Percentiles rank a stretch among this genome's conserved stretches.
phyloP scores from a whole-genome alignment of 2,329 filamentous ascomycete species.

The Westerdykella sp. region DNA sequence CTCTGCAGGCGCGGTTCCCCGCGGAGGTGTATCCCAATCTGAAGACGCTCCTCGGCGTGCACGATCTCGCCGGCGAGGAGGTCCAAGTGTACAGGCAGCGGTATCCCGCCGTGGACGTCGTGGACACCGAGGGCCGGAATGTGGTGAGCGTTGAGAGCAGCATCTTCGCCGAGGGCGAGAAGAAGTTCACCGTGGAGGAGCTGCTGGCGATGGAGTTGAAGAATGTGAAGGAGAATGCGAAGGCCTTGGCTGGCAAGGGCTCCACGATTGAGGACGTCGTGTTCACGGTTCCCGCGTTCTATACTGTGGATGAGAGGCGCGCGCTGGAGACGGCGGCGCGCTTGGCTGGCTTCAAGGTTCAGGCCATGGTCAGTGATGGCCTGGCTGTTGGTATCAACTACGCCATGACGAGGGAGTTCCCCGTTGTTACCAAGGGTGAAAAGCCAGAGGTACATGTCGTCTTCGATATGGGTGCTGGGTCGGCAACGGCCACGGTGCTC shows the following conservation, averaged over 20 bases:
- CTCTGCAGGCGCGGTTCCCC: constrained; percentile 79
- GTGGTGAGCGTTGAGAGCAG: constrained; percentile 80
- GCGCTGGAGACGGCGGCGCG: constrained; percentile 79
- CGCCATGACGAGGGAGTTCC: constrained; percentile 84
- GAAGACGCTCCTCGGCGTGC: constrained; percentile 78
- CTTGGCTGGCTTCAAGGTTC: constrained; percentile 78
- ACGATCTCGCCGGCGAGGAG: constrained; percentile 47
- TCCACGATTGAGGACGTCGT: constrained; percentile 72
- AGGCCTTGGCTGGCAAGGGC: constrained; percentile 70
- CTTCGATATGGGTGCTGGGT: constrained; percentile 97
- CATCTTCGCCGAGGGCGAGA: constrained; percentile 61
- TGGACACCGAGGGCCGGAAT: constrained; percentile 49
- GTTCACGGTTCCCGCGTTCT: constrained; percentile 85
- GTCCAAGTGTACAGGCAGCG: constrained; percentile 65
- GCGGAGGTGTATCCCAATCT: constrained; percentile 92
- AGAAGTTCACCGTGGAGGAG: constrained; percentile 74
- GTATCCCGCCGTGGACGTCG: constrained; percentile 72
- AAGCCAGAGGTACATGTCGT: constrained; percentile 88
- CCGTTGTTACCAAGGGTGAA: constrained; percentile 70
- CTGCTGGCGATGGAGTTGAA: constrained; percentile 93
- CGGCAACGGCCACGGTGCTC: constrained; percentile 81
- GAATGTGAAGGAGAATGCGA: constrained; percentile 83
- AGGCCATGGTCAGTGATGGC: constrained; percentile 81
- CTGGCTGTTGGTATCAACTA: constrained; percentile 93
- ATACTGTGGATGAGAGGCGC: constrained; percentile 81